Percentiles rank a stretch among this genome's conserved stretches.
Evolutionary conservation across 73 alveolate genomes (phyloP).

Genomic region (Tetrahymena malaccensis): DNA sequence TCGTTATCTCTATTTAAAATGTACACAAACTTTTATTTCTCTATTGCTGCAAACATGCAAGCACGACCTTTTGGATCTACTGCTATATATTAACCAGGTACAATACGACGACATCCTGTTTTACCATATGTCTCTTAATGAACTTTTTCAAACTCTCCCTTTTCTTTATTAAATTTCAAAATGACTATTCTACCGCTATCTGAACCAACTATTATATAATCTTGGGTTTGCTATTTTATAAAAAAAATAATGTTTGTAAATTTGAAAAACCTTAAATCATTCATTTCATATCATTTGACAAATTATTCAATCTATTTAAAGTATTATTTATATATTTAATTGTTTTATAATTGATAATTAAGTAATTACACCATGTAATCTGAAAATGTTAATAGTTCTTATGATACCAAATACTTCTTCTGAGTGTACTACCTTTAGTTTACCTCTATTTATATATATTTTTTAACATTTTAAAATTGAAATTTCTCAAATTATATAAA

Average conservation of each 20-base stretch:
- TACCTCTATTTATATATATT: slow-evolving; percentile 48
- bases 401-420: slow-evolving; percentile 89
- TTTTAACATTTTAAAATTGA: no score
- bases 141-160: slow-evolving; percentile 74
- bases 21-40: slow-evolving; percentile 97
- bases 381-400: slow-evolving; percentile 77
- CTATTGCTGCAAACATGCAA: slow-evolving; percentile 97
- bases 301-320: background rate
- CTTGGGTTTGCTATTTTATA: background rate
- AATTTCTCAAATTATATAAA: slow-evolving; percentile 2
- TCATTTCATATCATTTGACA: background rate
- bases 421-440: slow-evolving; percentile 50
- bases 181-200: slow-evolving; percentile 91
- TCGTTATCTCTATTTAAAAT: slow-evolving; percentile 90
- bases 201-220: slow-evolving; percentile 70
- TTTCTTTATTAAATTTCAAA: slow-evolving; percentile 65
- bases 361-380: slow-evolving; percentile 80
- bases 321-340: background rate
- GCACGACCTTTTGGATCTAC: slow-evolving; percentile 99
- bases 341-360: background rate
- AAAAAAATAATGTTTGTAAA: background rate
- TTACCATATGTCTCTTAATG: slow-evolving; percentile 98
- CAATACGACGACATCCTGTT: slow-evolving; percentile 97
- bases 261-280: background rate
- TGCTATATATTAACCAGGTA: slow-evolving; percentile 99